Conservation (phyloP, 352 stramenopile species). For the Saprolegnia diclina region DNA sequence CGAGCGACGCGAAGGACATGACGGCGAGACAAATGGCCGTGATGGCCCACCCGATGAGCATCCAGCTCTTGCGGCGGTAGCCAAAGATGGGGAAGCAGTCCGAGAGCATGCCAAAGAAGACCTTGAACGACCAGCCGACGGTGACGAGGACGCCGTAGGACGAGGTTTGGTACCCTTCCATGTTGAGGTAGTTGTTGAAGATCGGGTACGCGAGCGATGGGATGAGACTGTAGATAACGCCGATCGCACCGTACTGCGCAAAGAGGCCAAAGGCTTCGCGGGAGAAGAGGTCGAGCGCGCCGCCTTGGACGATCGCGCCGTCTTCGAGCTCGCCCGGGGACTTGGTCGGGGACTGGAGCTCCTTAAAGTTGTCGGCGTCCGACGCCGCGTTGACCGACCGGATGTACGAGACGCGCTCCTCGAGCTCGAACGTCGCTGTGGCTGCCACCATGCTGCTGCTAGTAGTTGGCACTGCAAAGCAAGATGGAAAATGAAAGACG, state of each 20-base stretch:
- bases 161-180: slow-evolving; percentile 59
- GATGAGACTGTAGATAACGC: slow-evolving; percentile 53
- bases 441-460: not conserved
- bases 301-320: slow-evolving; percentile 26
- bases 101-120: slow-evolving; percentile 47
- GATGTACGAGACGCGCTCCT: slow-evolving; percentile 14
- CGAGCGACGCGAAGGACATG: slow-evolving; percentile 17
- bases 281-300: slow-evolving; percentile 44
- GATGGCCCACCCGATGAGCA: slow-evolving; percentile 27
- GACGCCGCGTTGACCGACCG: not conserved
- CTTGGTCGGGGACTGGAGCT: slow-evolving; percentile 1
- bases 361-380: not conserved
- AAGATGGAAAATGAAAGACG: not conserved
- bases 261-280: slow-evolving; percentile 52
- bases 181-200: slow-evolving; percentile 64
- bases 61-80: slow-evolving; percentile 24
- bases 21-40: slow-evolving; percentile 1
- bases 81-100: slow-evolving; percentile 21
- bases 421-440: not conserved
- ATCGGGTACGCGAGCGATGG: slow-evolving; percentile 63
- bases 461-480: not conserved
- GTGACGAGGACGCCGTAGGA: slow-evolving; percentile 53
- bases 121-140: slow-evolving; percentile 60
- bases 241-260: slow-evolving; percentile 60
- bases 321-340: slow-evolving; percentile 13